Percentiles rank a stretch among this genome's conserved stretches.
These are phyloP conservation scores for Pulveroboletus ravenelii DNA, from an alignment of 768 basidiomycete genomes.

Conservation along the genomic window DNA sequence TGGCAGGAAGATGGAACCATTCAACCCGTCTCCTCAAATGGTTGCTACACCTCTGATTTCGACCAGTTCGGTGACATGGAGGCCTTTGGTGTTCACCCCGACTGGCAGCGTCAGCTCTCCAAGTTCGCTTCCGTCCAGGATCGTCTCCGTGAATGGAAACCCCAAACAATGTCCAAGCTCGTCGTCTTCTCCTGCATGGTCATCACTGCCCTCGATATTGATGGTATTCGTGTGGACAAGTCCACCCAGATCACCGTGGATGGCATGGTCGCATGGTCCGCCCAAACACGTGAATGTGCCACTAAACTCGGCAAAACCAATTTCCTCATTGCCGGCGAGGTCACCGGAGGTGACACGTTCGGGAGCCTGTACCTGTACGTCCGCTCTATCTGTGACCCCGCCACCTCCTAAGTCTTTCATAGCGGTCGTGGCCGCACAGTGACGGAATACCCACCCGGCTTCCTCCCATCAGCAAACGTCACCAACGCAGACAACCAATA, in stretches of 20 bases:
- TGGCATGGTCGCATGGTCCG: conserved; percentile 72
- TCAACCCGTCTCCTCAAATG: conserved; percentile 46
- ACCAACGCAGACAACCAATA: conserved; percentile 60
- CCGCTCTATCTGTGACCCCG: neutral
- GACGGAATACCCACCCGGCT: conserved; percentile 61
- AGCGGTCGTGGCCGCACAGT: conserved; percentile 89
- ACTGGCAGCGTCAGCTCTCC: conserved; percentile 89
- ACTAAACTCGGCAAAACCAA: conserved; percentile 68
- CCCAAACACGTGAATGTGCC: conserved; percentile 72
- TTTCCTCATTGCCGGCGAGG: conserved; percentile 89
- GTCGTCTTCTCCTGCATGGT: conserved; percentile 79
- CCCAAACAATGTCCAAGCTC: conserved; percentile 73
- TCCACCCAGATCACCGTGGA: conserved; percentile 87
- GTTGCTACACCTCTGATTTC: conserved; percentile 81
- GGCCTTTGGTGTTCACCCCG: conserved; percentile 93
- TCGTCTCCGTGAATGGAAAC: conserved; percentile 90
- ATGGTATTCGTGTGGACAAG: conserved; percentile 95
- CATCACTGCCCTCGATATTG: conserved; percentile 83
- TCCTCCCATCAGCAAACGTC: conserved; percentile 63
- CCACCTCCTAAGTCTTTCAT: neutral
- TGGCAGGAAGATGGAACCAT: conserved; percentile 74
- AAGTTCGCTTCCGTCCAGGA: conserved; percentile 97
- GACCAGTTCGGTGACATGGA: conserved; percentile 98
- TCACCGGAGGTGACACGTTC: conserved; percentile 91
- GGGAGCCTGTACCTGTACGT: conserved; percentile 80